These are phyloP conservation scores for Pyronema omphalodes DNA, from an alignment of 495 filamentous ascomycete species.

Conservation along the genomic window DNA sequence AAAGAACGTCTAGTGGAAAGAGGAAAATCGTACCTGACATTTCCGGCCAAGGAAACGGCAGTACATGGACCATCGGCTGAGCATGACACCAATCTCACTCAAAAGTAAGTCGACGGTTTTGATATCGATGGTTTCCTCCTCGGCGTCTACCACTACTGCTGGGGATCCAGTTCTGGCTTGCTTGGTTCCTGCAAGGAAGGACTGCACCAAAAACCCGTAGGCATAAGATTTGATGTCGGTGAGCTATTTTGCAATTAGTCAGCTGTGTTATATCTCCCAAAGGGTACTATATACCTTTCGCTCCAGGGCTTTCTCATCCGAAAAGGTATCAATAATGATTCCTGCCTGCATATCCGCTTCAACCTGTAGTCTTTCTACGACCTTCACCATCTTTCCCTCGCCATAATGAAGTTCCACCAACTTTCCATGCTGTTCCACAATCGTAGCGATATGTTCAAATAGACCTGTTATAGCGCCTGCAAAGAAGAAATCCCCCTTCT, in stretches of 20 bases:
- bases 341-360: conserved; percentile 97
- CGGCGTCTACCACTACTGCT: conserved; percentile 33
- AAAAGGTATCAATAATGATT: conserved; percentile 87
- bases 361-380: conserved; percentile 80
- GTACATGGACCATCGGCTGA: conserved; percentile 85
- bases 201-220: conserved; percentile 90
- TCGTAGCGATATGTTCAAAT: conserved; percentile 94
- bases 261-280: background rate
- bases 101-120: conserved; percentile 79
- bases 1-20: background rate
- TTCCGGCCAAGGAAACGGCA: conserved; percentile 73
- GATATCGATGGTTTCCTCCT: conserved; percentile 89
- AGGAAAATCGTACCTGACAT: conserved; percentile 41
- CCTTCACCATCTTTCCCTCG: conserved; percentile 76
- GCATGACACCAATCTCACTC: conserved; percentile 74
- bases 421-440: conserved; percentile 75
- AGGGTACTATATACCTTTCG: conserved; percentile 31
- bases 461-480: conserved; percentile 75
- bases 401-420: conserved; percentile 92
- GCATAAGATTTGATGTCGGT: conserved; percentile 94
- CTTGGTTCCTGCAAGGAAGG: conserved; percentile 45
- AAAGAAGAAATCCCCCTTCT: conserved; percentile 67
- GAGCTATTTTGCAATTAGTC: conserved; percentile 26
- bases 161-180: conserved; percentile 11
- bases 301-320: conserved; percentile 68